A percentile compares a stretch with the other conserved stretches of the same genome.
Conservation (phyloP, 345 rosid species). For the Schrenkiella parvula region DNA sequence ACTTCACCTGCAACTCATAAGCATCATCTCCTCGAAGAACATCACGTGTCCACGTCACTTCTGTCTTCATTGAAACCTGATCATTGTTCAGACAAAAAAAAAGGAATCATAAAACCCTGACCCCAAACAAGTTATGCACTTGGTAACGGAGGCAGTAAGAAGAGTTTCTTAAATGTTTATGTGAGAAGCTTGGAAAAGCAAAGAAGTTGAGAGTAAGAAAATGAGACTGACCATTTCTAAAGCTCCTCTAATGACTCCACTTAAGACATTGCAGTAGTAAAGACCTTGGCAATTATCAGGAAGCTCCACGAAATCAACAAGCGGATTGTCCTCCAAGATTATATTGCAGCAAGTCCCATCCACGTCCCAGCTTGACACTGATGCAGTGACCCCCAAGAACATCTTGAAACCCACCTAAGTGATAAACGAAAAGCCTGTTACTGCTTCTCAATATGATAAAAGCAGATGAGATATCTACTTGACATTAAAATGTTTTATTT, state of each 20-base stretch:
- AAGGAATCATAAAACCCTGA: neutral
- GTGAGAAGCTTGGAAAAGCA: neutral
- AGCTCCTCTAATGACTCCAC: slow-evolving; percentile 89
- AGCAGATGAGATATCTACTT: neutral
- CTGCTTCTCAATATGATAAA: neutral
- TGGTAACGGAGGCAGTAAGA: neutral
- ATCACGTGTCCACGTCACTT: slow-evolving; percentile 75
- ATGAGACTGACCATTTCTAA: slow-evolving; percentile 69
- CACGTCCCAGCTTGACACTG: slow-evolving; percentile 75
- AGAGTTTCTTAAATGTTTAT: neutral
- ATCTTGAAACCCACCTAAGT: slow-evolving; percentile 85
- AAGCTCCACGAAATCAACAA: slow-evolving; percentile 89
- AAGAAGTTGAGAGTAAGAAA: neutral
- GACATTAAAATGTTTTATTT: too few species aligned
- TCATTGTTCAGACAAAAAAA: neutral
- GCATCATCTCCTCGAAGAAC: slow-evolving; percentile 80
- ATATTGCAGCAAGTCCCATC: slow-evolving; percentile 83
- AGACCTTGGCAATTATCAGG: slow-evolving; percentile 94
- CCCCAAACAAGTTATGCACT: neutral
- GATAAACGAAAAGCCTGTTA: neutral
- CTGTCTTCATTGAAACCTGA: slow-evolving; percentile 93
- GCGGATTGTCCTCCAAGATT: slow-evolving; percentile 83
- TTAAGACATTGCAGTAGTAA: slow-evolving; percentile 75
- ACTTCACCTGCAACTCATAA: slow-evolving; percentile 81
- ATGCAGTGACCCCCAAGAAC: slow-evolving; percentile 85